A percentile compares a stretch with the other conserved stretches of the same genome.
phyloP scores from a whole-genome alignment of 257 asterid genomes.

The Penstemon eatonii region DNA sequence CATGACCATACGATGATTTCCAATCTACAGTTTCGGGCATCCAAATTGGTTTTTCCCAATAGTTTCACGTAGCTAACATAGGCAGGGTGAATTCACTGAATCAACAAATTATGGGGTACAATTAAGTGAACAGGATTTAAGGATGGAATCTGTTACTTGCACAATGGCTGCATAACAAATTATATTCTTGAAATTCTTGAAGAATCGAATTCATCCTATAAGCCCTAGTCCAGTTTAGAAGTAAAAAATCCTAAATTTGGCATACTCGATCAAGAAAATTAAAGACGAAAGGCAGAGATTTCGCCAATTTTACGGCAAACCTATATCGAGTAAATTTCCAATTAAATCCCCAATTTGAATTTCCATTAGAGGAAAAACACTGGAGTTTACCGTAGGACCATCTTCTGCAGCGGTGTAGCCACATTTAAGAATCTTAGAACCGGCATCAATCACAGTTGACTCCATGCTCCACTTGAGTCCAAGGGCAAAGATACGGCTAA shows the following conservation, averaged over 20 bases:
- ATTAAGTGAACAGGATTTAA: constrained; percentile 7
- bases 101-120: background rate
- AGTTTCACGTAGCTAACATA: background rate
- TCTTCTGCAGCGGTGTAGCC: constrained; percentile 28
- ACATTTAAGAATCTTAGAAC: constrained; percentile 36
- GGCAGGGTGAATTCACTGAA: background rate
- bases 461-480: constrained; percentile 31
- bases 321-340: constrained; percentile 21
- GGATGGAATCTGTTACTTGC: constrained; percentile 15
- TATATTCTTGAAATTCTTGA: constrained; percentile 10
- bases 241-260: constrained; percentile 6
- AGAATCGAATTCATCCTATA: constrained; percentile 9
- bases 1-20: constrained; percentile 6
- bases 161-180: constrained; percentile 11
- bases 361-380: background rate
- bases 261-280: constrained; percentile 6
- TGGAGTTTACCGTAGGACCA: constrained; percentile 33
- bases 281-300: background rate
- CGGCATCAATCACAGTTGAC: constrained; percentile 42
- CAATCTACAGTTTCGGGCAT: constrained; percentile 1
- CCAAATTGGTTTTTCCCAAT: background rate
- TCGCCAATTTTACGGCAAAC: constrained; percentile 7
- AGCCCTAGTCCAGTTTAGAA: constrained; percentile 24
- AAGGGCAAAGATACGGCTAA: constrained; percentile 20
- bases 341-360: constrained; percentile 16